These are phyloP conservation scores for Infundibulicybe gibba DNA, from an alignment of 768 basidiomycete species.

Conservation along the genomic window DNA sequence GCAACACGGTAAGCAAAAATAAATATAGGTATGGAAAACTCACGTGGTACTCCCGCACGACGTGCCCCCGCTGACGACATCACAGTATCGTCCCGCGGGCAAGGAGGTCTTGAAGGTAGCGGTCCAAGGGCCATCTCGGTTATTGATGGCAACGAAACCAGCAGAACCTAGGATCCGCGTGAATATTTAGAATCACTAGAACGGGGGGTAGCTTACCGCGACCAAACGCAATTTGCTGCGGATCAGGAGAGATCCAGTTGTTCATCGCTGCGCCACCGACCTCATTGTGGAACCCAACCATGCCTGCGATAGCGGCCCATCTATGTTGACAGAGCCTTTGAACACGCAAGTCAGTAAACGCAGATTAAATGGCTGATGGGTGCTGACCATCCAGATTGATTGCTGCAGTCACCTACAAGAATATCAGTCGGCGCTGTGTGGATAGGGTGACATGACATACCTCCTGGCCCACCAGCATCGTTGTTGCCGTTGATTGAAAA, in stretches of 20 bases:
- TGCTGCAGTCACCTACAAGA: not conserved
- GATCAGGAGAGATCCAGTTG: too few species aligned
- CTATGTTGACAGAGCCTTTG: slow-evolving; percentile 46
- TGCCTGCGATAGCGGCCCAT: slow-evolving; percentile 42
- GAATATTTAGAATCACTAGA: not conserved
- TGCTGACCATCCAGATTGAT: not conserved
- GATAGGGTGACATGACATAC: too few species aligned
- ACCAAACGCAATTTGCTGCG: slow-evolving; percentile 46
- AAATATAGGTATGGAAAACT: slow-evolving; percentile 12
- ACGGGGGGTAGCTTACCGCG: slow-evolving; percentile 27
- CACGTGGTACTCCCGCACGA: slow-evolving; percentile 51
- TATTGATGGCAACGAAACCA: slow-evolving; percentile 53
- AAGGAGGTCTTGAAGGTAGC: slow-evolving; percentile 41
- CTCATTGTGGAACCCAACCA: too few species aligned
- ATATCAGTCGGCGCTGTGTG: not conserved
- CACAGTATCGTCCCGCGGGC: slow-evolving; percentile 43
- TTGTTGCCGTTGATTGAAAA: slow-evolving; percentile 33
- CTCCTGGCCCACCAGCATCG: not conserved
- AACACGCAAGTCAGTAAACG: slow-evolving; percentile 19
- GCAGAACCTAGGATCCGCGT: slow-evolving; percentile 22
- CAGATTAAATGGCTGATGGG: not conserved
- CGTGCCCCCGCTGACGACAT: slow-evolving; percentile 45
- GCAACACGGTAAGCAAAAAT: not conserved
- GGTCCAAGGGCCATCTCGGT: slow-evolving; percentile 37
- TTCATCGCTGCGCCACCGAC: too few species aligned